A percentile compares a stretch with the other conserved stretches of the same genome.
Evolutionary conservation across 192 early-diverging fungal genomes (phyloP).

Genomic region (Linnemannia elongata): DNA sequence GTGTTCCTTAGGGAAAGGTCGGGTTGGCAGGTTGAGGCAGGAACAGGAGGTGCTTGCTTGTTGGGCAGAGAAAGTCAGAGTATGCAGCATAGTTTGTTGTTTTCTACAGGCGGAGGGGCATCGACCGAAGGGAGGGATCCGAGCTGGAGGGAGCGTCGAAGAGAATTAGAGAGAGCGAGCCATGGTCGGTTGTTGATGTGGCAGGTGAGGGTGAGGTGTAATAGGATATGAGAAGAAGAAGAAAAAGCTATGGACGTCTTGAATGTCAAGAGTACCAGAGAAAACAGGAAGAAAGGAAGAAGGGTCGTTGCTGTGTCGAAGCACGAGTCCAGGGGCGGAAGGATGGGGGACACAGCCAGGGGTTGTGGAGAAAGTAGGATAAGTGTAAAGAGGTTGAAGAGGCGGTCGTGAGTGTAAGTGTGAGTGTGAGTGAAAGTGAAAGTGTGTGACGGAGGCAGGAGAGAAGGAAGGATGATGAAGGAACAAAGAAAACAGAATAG

Average conservation of each 20-base stretch:
- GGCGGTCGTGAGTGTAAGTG: neutral
- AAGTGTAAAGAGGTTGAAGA: slow-evolving; percentile 2
- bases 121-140: slow-evolving; percentile 30
- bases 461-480: neutral
- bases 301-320: slow-evolving; percentile 11
- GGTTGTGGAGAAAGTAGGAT: neutral
- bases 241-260: neutral
- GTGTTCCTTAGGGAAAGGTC: slow-evolving; percentile 14
- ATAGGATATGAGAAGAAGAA: neutral
- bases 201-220: neutral
- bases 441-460: neutral
- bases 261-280: neutral
- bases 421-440: neutral
- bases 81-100: slow-evolving; percentile 42
- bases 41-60: slow-evolving; percentile 40
- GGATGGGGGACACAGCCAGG: neutral
- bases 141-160: slow-evolving; percentile 21
- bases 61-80: slow-evolving; percentile 4
- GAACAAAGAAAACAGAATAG: neutral
- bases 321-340: neutral
- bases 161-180: neutral
- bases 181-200: slow-evolving; percentile 5
- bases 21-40: slow-evolving; percentile 25
- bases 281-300: neutral
- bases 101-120: slow-evolving; percentile 13